Conservation (phyloP, 148 eudicot species). For the Nepenthes mirabilis region DNA sequence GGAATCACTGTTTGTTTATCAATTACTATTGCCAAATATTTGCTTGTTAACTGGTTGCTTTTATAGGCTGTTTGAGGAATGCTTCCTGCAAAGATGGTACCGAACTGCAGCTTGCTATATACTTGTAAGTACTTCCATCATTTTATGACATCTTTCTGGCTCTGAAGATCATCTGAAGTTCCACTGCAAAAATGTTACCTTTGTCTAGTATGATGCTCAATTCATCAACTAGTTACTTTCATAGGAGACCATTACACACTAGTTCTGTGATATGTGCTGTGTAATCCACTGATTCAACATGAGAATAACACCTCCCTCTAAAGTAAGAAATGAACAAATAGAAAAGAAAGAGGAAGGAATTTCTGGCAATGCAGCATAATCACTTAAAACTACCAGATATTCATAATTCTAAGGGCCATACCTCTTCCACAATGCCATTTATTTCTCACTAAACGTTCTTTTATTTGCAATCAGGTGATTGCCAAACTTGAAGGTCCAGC, state of each 20-base stretch:
- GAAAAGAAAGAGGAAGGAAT: too few relatives aligned
- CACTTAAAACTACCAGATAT: too few relatives aligned
- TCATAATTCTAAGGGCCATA: too few relatives aligned
- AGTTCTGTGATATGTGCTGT: background rate
- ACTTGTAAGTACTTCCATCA: constrained; percentile 44
- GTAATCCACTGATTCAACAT: too few relatives aligned
- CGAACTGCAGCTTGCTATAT: constrained; percentile 97
- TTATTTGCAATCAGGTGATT: constrained; percentile 45
- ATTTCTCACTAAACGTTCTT: constrained; percentile 1
- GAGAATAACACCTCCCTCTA: too few relatives aligned
- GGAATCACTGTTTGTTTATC: background rate
- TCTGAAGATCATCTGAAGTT: background rate
- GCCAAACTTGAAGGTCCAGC: constrained; percentile 97
- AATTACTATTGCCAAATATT: too few relatives aligned
- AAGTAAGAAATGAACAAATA: too few relatives aligned
- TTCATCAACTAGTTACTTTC: background rate
- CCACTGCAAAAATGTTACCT: background rate
- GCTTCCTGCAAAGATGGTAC: constrained; percentile 93
- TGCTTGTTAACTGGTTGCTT: background rate
- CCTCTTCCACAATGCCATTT: background rate
- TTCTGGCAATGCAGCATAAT: too few relatives aligned
- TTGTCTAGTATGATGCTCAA: background rate
- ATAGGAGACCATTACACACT: background rate
- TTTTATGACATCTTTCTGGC: background rate
- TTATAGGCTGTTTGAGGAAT: constrained; percentile 93